Conservation (phyloP, 2,329 filamentous ascomycete species). For the Neofusicoccum sp. region DNA sequence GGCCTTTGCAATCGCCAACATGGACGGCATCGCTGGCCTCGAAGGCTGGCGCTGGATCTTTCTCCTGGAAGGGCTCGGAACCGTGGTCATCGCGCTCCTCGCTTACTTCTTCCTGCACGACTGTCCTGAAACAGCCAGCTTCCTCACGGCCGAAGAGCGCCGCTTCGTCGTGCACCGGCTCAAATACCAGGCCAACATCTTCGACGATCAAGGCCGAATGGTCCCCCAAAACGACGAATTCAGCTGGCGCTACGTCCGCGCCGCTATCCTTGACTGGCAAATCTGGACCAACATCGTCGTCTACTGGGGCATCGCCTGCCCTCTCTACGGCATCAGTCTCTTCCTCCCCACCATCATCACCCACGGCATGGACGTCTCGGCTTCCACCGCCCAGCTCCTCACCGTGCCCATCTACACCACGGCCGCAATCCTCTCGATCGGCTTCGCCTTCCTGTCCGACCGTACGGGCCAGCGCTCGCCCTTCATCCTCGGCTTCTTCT, state of each 20-base stretch:
- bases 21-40: conserved; percentile 54
- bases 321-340: conserved; percentile 44
- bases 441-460: conserved; percentile 31
- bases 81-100: conserved; percentile 18
- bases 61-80: conserved; percentile 24
- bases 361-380: conserved; percentile 29
- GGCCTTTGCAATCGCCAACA: conserved; percentile 57
- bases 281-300: conserved; percentile 6
- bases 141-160: conserved; percentile 31
- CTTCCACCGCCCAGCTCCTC: conserved; percentile 34
- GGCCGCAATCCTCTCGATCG: conserved; percentile 30
- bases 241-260: conserved; percentile 1
- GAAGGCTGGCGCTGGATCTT: conserved; percentile 34
- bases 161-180: conserved; percentile 31
- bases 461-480: conserved; percentile 32
- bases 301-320: conserved; percentile 9
- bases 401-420: conserved; percentile 31
- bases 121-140: conserved; percentile 47
- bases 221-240: conserved; percentile 7
- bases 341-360: conserved; percentile 24
- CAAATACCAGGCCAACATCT: background rate
- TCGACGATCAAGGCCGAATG: conserved; percentile 19
- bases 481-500: conserved; percentile 30
- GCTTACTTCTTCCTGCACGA: conserved; percentile 60
- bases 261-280: conserved; percentile 8